Evolutionary conservation across 768 basidiomycete species (phyloP), one percentile per base, ranked within the genome.

Genomic region (Galerina marginata): DNA sequence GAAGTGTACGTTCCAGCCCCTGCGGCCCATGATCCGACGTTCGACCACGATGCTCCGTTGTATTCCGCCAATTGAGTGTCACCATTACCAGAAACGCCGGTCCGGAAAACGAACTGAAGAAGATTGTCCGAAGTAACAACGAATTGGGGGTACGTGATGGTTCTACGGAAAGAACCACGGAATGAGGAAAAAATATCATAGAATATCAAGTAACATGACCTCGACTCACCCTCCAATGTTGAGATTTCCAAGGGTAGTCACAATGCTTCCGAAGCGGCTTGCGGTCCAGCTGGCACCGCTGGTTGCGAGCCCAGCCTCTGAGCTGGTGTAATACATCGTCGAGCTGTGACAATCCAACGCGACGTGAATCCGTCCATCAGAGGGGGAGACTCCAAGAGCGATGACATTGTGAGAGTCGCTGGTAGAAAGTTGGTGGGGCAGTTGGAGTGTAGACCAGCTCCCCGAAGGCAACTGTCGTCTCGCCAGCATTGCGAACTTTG

Each of bases 51-150:
- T 3, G 78, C 78, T 20, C 65, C 68, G 23, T 68, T 74, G 62
- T 80, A 82, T 64, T 82, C 80, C 23, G 81, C 80, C 15, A 82
- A 72, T 59, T 82, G 81, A 10, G 78, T 80, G 12, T 77, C 79
- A 5, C 81, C 81, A 39, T 82, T 77, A 0, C 80, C 81, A 48
- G 81, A 81, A 9, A 82, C 72, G 6, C 80, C 81, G 37, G 79
- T 74, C 14, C 81, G 78, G 66, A 77, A 82, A 15, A 82, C 80
- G 46, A 82, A 81, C 67, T 82, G 81, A 9, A 82, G 72, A 48
- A 74, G 70, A 67, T 82, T 82, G 56, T 77, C 74, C 20, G 81
- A 75, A 15, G 79, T 81, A 23, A 82, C 59, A 15, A 82, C 80
- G 64, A 81, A 82, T 61, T 81, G 81, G 9, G 81, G 81, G 60